Evolutionary conservation across 371 early-diverging fungal genomes (phyloP).

Genomic region (Sporodiniella umbellata): DNA sequence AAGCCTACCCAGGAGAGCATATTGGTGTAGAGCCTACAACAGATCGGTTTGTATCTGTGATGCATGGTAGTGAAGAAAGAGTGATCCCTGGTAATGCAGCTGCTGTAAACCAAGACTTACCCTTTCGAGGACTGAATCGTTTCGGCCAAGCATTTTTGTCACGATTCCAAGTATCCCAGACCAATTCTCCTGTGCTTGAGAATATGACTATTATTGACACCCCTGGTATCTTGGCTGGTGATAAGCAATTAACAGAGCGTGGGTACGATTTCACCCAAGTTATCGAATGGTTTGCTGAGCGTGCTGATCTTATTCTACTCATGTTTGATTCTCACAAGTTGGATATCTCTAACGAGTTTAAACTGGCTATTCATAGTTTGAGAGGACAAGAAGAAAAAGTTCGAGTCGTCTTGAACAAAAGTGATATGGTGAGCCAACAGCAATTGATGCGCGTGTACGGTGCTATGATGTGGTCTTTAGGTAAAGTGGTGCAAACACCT

Average conservation of each 20-base stretch:
- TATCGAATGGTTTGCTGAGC: conserved; percentile 85
- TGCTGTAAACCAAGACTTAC: conserved; percentile 77
- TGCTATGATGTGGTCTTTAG: conserved; percentile 93
- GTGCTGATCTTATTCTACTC: conserved; percentile 82
- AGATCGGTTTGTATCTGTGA: conserved; percentile 84
- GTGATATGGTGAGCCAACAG: conserved; percentile 82
- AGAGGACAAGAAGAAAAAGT: conserved; percentile 87
- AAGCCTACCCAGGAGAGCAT: conserved; percentile 83
- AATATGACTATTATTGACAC: conserved; percentile 86
- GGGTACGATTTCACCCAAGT: conserved; percentile 84
- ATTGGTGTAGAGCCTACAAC: conserved; percentile 91
- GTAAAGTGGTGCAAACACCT: conserved; percentile 84
- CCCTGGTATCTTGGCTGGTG: conserved; percentile 86
- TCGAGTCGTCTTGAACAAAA: conserved; percentile 83
- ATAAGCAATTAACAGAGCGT: conserved; percentile 78
- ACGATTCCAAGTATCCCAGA: conserved; percentile 72
- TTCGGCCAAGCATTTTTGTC: conserved; percentile 83
- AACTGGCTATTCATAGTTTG: conserved; percentile 72
- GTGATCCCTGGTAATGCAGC: conserved; percentile 88
- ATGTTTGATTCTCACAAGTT: conserved; percentile 88
- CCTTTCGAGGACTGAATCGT: conserved; percentile 69
- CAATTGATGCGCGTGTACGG: conserved; percentile 91
- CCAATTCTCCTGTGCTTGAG: conserved; percentile 69
- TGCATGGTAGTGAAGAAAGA: conserved; percentile 69
- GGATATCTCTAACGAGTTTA: conserved; percentile 91